Evolutionary conservation across 2,329 filamentous ascomycete genomes (phyloP), one percentile per base, ranked within the genome.

Genomic region (Pyrenochaeta sp.): DNA sequence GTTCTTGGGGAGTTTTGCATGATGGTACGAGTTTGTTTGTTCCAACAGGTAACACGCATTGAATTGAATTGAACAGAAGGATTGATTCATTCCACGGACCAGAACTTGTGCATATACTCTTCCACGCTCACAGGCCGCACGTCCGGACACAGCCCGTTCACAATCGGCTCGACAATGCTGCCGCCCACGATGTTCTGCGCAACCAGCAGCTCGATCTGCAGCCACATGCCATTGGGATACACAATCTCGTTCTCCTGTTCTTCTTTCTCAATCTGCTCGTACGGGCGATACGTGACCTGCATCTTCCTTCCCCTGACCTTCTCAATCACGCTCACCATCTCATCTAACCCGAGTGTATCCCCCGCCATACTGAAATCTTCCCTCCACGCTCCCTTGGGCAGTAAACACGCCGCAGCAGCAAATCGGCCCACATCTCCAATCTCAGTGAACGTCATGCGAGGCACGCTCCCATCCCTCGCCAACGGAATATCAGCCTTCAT

Each of bases 331-430:
- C 32, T 32, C 17, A 63, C 51, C 13, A 67, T 44, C 26, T 67
- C 51, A 29, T 57, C 57, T 27, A 69, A 46, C 23, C 40, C 29
- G 21, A 64, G 18, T 15, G 62, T 66, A 20, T 67, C 56, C 6
- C 69, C 67, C 6, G 58, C 65, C 54, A 72, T 67, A 7, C 61
- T 57, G 39, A 71, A 55, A 36, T 69, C 58, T 34, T 60, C 55
- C 18, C 53, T 46, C 45, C 54, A 67, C 37, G 39, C 46, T 2
- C 58, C 58, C 18, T 58, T 49, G 6, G 60, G 48, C 34, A 72
- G 41, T 40, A 58, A 51, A 40, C 68, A 55, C 11, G 59, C 61
- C 6, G 66, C 64, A 9, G 61, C 66, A 18, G 68, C 53, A 48
- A 69, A 69, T 11, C 49, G 36, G 7, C 67, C 66, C 20, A 66